Evolutionary conservation across 257 asterid species (phyloP).

Genomic region (Cordia subcordata): DNA sequence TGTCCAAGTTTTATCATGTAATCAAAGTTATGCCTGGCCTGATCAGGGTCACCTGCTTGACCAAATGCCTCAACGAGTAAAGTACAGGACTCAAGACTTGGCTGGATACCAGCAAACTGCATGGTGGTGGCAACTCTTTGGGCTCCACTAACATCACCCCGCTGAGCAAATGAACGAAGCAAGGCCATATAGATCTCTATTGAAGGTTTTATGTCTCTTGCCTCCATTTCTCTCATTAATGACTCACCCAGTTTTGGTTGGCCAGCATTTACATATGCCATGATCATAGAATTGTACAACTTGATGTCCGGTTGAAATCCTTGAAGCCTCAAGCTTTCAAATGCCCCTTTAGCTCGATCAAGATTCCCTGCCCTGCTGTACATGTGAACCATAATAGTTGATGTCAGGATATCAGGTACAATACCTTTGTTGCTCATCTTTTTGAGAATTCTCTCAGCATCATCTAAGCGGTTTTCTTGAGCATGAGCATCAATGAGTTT

Average conservation of each 20-base stretch:
- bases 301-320: slow-evolving; percentile 61
- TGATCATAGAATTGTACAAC: slow-evolving; percentile 56
- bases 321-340: slow-evolving; percentile 35
- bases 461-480: slow-evolving; percentile 43
- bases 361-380: slow-evolving; percentile 64
- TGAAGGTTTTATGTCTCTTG: slow-evolving; percentile 42
- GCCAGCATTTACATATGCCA: slow-evolving; percentile 64
- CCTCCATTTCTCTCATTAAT: slow-evolving; percentile 57
- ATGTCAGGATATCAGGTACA: slow-evolving; percentile 54
- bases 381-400: slow-evolving; percentile 48
- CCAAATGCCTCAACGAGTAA: slow-evolving; percentile 61
- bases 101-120: slow-evolving; percentile 48
- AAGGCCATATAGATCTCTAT: slow-evolving; percentile 60
- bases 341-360: slow-evolving; percentile 47
- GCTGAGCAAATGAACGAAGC: slow-evolving; percentile 45
- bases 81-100: slow-evolving; percentile 43
- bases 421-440: slow-evolving; percentile 70
- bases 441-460: slow-evolving; percentile 66
- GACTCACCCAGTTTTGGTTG: slow-evolving; percentile 34
- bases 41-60: slow-evolving; percentile 25
- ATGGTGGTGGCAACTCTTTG: slow-evolving; percentile 36
- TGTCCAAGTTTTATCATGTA: slow-evolving; percentile 49
- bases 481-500: slow-evolving; percentile 59
- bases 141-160: slow-evolving; percentile 35
- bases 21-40: slow-evolving; percentile 47